A percentile compares a stretch with the other conserved stretches of the same genome.
These are phyloP conservation scores for Globisporangium heterothallicum DNA, from an alignment of 352 stramenopile genomes.

Conservation along the genomic window DNA sequence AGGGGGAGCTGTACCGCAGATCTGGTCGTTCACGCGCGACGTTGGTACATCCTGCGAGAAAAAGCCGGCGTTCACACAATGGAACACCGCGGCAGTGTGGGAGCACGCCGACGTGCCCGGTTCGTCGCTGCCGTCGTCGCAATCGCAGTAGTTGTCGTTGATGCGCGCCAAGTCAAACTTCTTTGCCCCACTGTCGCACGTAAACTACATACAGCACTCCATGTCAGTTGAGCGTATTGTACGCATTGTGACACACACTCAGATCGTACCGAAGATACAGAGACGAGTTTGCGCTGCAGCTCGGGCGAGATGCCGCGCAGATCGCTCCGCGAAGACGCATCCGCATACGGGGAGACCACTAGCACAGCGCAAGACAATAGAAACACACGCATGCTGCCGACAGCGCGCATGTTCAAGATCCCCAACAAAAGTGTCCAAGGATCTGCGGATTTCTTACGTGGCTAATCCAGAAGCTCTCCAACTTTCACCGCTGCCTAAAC, in stretches of 20 bases:
- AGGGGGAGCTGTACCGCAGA: slow-evolving; percentile 45
- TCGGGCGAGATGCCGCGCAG: slow-evolving; percentile 34
- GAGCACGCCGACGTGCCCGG: slow-evolving; percentile 83
- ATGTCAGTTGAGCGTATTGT: slow-evolving; percentile 5
- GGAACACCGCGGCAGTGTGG: slow-evolving; percentile 46
- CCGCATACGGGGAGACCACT: slow-evolving; percentile 14
- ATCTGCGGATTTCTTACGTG: too few species aligned
- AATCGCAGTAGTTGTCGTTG: slow-evolving; percentile 96
- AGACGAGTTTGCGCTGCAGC: slow-evolving; percentile 31
- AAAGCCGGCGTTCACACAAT: slow-evolving; percentile 73
- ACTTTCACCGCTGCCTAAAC: not conserved
- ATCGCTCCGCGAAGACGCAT: slow-evolving; percentile 13
- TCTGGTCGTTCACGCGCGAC: slow-evolving; percentile 67
- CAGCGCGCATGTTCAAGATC: not conserved
- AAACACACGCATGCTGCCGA: not conserved
- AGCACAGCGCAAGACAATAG: slow-evolving; percentile 3
- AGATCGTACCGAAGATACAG: slow-evolving; percentile 29
- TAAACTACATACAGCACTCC: slow-evolving; percentile 39
- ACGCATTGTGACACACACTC: slow-evolving; percentile 4
- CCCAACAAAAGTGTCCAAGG: not conserved
- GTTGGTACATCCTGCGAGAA: slow-evolving; percentile 54
- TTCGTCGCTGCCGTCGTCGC: slow-evolving; percentile 86
- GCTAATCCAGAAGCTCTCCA: not conserved
- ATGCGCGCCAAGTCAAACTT: slow-evolving; percentile 46
- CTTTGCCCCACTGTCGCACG: slow-evolving; percentile 57